Evolutionary conservation across 257 asterid genomes (phyloP).

Genomic region (Capsicum pubescens): DNA sequence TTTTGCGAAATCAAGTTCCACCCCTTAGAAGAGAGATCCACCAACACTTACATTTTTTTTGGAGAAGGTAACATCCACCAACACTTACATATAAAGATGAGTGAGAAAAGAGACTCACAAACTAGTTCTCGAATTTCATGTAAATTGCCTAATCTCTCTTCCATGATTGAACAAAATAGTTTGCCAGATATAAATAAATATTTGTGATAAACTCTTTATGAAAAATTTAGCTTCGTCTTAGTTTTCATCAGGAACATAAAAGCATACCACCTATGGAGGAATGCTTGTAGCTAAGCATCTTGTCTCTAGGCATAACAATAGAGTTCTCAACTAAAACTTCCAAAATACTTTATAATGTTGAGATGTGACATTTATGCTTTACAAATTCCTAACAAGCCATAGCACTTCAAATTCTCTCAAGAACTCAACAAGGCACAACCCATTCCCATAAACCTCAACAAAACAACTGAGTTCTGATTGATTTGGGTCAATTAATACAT

Average conservation of each 20-base stretch:
- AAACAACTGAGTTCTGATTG: not conserved
- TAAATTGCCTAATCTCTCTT: not conserved
- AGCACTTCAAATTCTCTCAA: not conserved
- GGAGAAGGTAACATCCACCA: not conserved
- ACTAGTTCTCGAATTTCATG: not conserved
- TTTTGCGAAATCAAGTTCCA: too few species aligned
- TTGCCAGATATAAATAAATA: not conserved
- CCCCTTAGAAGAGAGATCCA: not conserved
- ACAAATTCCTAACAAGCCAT: not conserved
- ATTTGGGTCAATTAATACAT: not conserved
- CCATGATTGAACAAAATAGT: slow-evolving; percentile 4
- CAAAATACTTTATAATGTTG: not conserved
- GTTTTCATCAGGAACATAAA: not conserved
- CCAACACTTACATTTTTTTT: not conserved
- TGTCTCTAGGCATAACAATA: slow-evolving; percentile 1
- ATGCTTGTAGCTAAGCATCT: slow-evolving; percentile 5
- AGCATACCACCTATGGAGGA: not conserved
- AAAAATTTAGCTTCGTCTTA: not conserved
- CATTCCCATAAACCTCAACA: slow-evolving; percentile 18
- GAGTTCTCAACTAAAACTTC: not conserved
- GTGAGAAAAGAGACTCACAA: not conserved
- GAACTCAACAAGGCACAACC: not conserved
- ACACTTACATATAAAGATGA: not conserved
- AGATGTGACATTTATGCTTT: not conserved
- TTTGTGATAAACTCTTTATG: not conserved